Evolutionary conservation across 1,139 yeast genomes (phyloP), one percentile per base, ranked within the genome.

Genomic region (Protomyces inouyei): DNA sequence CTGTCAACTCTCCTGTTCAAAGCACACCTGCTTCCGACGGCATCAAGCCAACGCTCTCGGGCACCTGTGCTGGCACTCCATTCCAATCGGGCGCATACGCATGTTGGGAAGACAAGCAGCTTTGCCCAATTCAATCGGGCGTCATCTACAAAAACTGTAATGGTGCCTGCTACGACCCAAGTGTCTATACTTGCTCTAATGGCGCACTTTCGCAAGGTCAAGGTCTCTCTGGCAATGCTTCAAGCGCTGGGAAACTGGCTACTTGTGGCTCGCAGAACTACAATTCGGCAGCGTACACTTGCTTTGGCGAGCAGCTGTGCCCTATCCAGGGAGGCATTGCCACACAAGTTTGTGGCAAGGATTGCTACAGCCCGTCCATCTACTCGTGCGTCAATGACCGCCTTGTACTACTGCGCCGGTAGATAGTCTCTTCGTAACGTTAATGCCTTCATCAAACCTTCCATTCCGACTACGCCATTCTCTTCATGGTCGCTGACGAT

Each of bases 221-320:
- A 12, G 51, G 51, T 14, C 1, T 3, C 38, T 14, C 32, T n/a
- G 25, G 43, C 12, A 23, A 18, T 9, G n/a, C 54, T 18, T 12
- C 52, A 0, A 23, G 54, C 14, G 43, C 60, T 4, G 52, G 43
- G 2, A 28, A 37, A 12, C 12, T 35, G n/a, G 54, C 60, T 10
- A 45, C 60, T 12, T 56, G 60, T 23, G 60, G 60, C 1, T n/a
- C 10, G 10, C 35, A 37, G 21, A 45, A 48, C 37, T 56, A 56
- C 43, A 35, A 43, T 14, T 5, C 60, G 8, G 40, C 36, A 2
- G 37, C 52, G 3, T 61, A 61, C 14, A 56, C 46, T 18, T 61
- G 65, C 35, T 61, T 55, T 35, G 63, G 52, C n/a, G 25, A 25
- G 32, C 35, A 52, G 21, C 52, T 59, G 23, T 61, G 65, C 23